A percentile compares a stretch with the other conserved stretches of the same genome.
Conservation (phyloP, 73 alveolate genomes). For the Paramecium sonneborni region DNA sequence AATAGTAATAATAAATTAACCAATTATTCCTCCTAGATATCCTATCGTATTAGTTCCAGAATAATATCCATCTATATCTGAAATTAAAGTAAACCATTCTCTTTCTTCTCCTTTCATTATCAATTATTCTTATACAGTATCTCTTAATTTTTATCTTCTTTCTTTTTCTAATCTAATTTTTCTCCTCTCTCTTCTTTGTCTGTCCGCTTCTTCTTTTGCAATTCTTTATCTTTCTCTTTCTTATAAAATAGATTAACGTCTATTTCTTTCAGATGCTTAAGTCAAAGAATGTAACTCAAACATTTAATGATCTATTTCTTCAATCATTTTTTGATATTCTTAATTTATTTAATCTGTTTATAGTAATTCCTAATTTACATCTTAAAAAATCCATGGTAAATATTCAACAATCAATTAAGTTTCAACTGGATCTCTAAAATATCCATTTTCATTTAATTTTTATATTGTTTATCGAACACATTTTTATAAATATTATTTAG, state of each 20-base stretch:
- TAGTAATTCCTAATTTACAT: not conserved
- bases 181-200: conserved; percentile 51
- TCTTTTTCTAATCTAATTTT: conserved; percentile 46
- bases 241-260: not conserved
- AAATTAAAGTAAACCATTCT: not conserved
- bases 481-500: not conserved
- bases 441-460: not conserved
- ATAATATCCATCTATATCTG: conserved; percentile 44
- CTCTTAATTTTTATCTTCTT: conserved; percentile 45
- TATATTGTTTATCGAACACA: not conserved
- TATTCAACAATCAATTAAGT: not conserved
- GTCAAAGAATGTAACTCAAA: not conserved
- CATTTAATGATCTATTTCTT: not conserved
- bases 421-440: conserved; percentile 42
- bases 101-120: conserved; percentile 30
- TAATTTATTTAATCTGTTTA: not conserved
- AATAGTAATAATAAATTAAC: not conserved
- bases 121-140: not conserved
- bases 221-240: conserved; percentile 50
- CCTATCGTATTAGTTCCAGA: not conserved
- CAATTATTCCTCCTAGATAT: conserved; percentile 39
- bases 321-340: not conserved
- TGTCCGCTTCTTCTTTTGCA: not conserved
- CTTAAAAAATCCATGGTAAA: conserved; percentile 24
- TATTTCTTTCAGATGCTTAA: not conserved